Evolutionary conservation across 257 asterid genomes (phyloP).

Genomic region (Ehretia macrophylla): DNA sequence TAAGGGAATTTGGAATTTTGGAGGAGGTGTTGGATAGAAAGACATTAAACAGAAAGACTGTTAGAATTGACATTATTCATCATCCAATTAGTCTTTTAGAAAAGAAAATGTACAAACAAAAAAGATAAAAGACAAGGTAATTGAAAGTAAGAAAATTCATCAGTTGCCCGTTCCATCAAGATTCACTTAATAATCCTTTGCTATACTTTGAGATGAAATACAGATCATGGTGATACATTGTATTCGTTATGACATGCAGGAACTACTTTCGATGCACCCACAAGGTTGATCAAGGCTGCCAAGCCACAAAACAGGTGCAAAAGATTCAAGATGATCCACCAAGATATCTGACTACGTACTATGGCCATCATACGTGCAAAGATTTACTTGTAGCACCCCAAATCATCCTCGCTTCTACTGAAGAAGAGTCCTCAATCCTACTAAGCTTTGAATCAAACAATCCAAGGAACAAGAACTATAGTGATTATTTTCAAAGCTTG

Average conservation of each 20-base stretch:
- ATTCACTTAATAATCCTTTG: too few species aligned
- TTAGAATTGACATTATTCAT: too few species aligned
- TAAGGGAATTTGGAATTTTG: too few species aligned
- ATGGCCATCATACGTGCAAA: conserved; percentile 51
- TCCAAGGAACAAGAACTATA: not conserved
- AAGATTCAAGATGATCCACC: conserved; percentile 48
- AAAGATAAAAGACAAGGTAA: too few species aligned
- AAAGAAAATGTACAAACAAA: too few species aligned
- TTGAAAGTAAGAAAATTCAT: too few species aligned
- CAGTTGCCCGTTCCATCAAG: too few species aligned
- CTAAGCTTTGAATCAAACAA: conserved; percentile 35
- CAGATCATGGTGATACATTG: not conserved
- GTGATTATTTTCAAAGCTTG: conserved; percentile 3
- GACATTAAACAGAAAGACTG: too few species aligned
- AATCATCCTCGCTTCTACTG: conserved; percentile 15
- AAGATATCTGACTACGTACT: conserved; percentile 44
- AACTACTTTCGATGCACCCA: conserved; percentile 74
- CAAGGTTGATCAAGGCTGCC: conserved; percentile 59
- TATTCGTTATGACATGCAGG: conserved; percentile 25
- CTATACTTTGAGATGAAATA: too few species aligned
- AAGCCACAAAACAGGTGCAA: conserved; percentile 65
- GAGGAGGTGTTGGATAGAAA: too few species aligned
- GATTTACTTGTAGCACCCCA: conserved; percentile 16
- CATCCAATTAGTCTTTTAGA: too few species aligned
- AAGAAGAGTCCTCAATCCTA: conserved; percentile 30